These are phyloP conservation scores for Periconia sp. DNA, from an alignment of 2,329 filamentous ascomycete species.

Conservation along the genomic window DNA sequence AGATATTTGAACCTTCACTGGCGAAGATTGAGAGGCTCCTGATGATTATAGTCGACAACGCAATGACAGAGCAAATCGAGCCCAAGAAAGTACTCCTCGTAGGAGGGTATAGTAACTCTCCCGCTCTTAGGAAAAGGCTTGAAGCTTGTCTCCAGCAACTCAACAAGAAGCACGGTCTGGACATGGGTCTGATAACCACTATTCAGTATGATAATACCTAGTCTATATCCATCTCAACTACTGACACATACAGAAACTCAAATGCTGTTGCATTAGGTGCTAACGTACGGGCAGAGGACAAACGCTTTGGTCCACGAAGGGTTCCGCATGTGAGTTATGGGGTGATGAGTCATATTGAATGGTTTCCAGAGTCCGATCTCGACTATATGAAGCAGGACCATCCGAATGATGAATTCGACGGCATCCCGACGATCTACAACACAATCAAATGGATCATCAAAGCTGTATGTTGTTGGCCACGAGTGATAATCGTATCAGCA, in stretches of 20 bases:
- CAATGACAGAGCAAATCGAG: neutral
- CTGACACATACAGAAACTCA: conserved; percentile 1
- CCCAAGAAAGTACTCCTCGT: conserved; percentile 16
- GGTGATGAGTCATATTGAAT: conserved; percentile 12
- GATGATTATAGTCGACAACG: conserved; percentile 8
- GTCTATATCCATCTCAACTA: too few relatives aligned
- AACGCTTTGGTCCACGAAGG: conserved; percentile 14
- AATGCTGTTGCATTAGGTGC: conserved; percentile 23
- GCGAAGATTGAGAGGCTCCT: conserved; percentile 12
- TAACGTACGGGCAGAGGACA: conserved; percentile 17
- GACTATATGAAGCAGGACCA: conserved; percentile 2
- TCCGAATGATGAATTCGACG: neutral
- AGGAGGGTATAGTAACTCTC: conserved; percentile 21
- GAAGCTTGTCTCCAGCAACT: too few relatives aligned
- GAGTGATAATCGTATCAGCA: too few relatives aligned
- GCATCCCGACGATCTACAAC: conserved; percentile 5
- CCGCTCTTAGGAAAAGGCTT: conserved; percentile 11
- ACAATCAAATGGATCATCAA: conserved; percentile 24
- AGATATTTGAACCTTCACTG: conserved; percentile 10
- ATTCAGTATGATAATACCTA: too few relatives aligned
- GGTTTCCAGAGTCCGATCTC: conserved; percentile 1
- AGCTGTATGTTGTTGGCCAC: conserved; percentile 4
- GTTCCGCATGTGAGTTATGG: conserved; percentile 16
- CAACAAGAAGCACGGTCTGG: neutral
- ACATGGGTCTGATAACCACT: too few relatives aligned